Base-by-base conservation (phyloP, 2,329 filamentous ascomycete species). In the Pestalotiopsis sp. region DNA sequence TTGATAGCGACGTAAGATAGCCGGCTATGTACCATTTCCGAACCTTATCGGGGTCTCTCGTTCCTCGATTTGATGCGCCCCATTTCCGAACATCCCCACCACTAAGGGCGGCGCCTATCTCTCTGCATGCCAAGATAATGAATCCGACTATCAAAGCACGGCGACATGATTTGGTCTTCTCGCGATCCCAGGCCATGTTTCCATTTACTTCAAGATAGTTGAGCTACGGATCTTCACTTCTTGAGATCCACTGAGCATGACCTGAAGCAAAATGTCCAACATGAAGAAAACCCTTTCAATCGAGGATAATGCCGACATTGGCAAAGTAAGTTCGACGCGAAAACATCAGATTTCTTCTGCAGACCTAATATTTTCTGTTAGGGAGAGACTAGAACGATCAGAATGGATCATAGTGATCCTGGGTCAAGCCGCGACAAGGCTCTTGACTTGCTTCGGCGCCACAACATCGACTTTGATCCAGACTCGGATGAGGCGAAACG, bases 381-480 rank as follows among this genome's bases (percentile, higher is more conserved):
- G 57, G 57, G 57, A 1, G 57, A 59, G 12, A 17, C 14, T 12
- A 31, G 1, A 4, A 12, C 23, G 11, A 23, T 63, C 23, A 27
- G 11, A 2, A 20, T 20, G 12, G 31, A 41, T 6, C 12, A 11
- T 5, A 63, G 17, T 25, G 14, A 9, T 11, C 23, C 60, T 5
- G 60, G 20, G 9, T 36, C 31, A 12, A 39, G 27, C 60, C 11
- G 39, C 3, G 60, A 63, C 36, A 63, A 63, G 60, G 60, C 60
- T 36, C 60, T 63, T 17, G 60, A 63, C 14, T 23, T 63, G 14
- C 60, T 63, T 13, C 23, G 13, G 13, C 60, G 31, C n/a, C 36
- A 63, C 20, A 25, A 39, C n/a, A 36, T 63, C 27, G 60, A 63
- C 11, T 63, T 63, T 39, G 60, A 63, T 27, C 60, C 60, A 38